Percentiles rank a stretch among this genome's conserved stretches.
Evolutionary conservation across 2,329 filamentous ascomycete genomes (phyloP).

Genomic region (Neonectria hederae): DNA sequence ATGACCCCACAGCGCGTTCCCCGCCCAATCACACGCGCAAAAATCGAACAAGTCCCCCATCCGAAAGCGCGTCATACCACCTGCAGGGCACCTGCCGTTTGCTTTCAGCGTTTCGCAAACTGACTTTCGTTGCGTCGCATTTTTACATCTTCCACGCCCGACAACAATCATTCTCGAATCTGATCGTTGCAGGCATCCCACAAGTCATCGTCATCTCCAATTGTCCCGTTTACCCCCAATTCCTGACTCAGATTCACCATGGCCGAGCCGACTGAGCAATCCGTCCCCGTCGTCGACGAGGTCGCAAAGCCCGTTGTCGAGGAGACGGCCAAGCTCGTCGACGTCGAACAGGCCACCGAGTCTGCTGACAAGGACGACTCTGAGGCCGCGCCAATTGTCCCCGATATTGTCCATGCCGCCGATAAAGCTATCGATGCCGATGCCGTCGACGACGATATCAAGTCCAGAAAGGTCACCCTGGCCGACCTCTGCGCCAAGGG

Average conservation of each 20-base stretch:
- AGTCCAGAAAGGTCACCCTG: conserved; percentile 70
- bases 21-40: conserved; percentile 31
- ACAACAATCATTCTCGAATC: background rate
- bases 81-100: conserved; percentile 15
- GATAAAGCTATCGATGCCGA: conserved; percentile 37
- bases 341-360: conserved; percentile 25
- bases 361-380: conserved; percentile 28
- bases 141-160: conserved; percentile 1
- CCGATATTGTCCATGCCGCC: conserved; percentile 10
- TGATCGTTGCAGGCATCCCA: background rate
- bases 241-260: conserved; percentile 29
- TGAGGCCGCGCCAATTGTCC: conserved; percentile 31
- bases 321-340: conserved; percentile 24
- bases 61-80: conserved; percentile 35
- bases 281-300: conserved; percentile 34
- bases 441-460: conserved; percentile 51
- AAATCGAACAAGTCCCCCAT: conserved; percentile 10
- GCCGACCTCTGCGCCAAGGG: conserved; percentile 83
- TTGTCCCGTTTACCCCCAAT: conserved; percentile 1
- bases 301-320: conserved; percentile 27
- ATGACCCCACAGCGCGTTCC: conserved; percentile 3
- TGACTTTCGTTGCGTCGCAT: conserved; percentile 17
- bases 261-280: conserved; percentile 45
- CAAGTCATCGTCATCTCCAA: background rate
- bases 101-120: conserved; percentile 38